Conservation (phyloP, 2,329 filamentous ascomycete genomes). For the Fusarium camptoceras region DNA sequence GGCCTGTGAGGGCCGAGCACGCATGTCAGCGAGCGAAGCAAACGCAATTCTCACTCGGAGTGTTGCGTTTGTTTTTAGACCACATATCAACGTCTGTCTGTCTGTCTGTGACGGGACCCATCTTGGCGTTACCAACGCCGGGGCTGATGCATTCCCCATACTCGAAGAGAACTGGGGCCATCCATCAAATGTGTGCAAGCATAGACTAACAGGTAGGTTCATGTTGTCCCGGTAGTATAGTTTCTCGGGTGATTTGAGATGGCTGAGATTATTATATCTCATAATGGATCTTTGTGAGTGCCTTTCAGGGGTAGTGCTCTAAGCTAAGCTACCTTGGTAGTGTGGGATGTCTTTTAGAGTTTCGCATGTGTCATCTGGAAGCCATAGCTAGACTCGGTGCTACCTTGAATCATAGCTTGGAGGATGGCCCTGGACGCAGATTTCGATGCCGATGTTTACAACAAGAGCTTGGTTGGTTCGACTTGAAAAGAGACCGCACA, state of each 20-base stretch:
- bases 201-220: neutral
- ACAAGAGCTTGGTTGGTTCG: conserved; percentile 13
- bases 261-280: neutral
- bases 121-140: conserved; percentile 17
- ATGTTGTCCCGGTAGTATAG: neutral
- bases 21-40: conserved; percentile 5
- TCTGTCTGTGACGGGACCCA: conserved; percentile 9
- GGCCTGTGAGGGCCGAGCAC: neutral
- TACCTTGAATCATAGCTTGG: neutral
- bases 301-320: neutral
- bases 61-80: conserved; percentile 12
- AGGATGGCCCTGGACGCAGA: neutral
- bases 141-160: neutral
- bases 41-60: neutral
- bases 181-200: neutral
- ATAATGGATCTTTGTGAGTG: neutral
- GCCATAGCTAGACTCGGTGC: neutral
- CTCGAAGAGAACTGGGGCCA: neutral
- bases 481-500: conserved; percentile 9
- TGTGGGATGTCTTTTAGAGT: neutral
- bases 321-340: neutral
- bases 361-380: neutral
- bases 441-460: conserved; percentile 2
- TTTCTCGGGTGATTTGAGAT: neutral
- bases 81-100: conserved; percentile 3